Evolutionary conservation across 106 monocot species (phyloP).

Genomic region (Dendrobium officinale): DNA sequence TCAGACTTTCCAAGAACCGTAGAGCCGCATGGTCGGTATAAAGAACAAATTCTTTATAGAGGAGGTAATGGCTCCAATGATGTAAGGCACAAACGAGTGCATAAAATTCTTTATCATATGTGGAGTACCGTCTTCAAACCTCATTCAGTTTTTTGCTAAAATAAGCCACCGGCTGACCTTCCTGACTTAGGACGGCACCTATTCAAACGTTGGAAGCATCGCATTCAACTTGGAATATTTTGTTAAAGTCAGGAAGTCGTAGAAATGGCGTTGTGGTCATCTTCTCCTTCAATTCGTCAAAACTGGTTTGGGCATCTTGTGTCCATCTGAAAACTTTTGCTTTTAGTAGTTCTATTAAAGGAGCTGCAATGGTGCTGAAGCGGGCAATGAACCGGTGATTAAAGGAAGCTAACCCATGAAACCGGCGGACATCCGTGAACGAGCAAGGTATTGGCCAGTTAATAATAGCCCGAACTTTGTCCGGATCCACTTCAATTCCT

Average conservation of each 20-base stretch:
- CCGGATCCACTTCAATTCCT: neutral
- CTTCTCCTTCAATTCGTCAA: neutral
- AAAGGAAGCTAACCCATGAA: neutral
- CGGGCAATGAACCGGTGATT: neutral
- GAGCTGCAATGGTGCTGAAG: constrained; percentile 6
- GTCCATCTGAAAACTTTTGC: neutral
- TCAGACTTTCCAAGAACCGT: neutral
- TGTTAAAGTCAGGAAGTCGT: neutral
- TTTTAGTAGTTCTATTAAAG: neutral
- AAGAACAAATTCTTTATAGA: neutral
- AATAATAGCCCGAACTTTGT: constrained; percentile 1
- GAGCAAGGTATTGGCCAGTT: neutral
- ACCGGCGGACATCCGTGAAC: neutral
- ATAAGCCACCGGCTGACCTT: neutral
- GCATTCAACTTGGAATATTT: constrained; percentile 2
- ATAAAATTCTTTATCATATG: neutral
- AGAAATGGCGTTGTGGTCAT: neutral
- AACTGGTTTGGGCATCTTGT: neutral
- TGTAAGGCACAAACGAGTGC: neutral
- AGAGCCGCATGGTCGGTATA: neutral
- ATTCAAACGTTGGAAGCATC: neutral
- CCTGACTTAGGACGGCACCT: neutral
- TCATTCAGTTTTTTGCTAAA: constrained; percentile 13
- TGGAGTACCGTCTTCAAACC: neutral
- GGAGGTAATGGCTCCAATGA: neutral